Evolutionary conservation across 2,329 filamentous ascomycete species (phyloP).

Genomic region (Trichophyton rubrum): DNA sequence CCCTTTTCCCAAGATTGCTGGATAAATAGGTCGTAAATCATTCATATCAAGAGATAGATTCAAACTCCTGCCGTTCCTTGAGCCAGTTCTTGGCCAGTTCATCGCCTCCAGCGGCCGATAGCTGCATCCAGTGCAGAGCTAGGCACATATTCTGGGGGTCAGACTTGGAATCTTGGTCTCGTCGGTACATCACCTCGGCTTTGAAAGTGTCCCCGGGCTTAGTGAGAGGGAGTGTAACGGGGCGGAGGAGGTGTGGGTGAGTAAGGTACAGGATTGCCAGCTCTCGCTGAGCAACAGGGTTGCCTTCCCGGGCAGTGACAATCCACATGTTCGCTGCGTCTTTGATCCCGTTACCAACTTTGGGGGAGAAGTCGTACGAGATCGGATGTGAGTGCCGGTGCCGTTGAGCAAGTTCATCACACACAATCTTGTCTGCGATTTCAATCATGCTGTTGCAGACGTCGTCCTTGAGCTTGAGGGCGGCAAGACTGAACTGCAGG

Average conservation of each 20-base stretch:
- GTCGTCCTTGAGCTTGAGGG: conserved; percentile 76
- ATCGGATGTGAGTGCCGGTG: conserved; percentile 24
- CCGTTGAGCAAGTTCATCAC: conserved; percentile 35
- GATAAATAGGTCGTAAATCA: not conserved
- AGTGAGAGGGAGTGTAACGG: conserved; percentile 70
- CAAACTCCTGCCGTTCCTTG: conserved; percentile 55
- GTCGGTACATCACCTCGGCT: conserved; percentile 62
- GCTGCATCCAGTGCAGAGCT: conserved; percentile 94
- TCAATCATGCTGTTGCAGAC: conserved; percentile 75
- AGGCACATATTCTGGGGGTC: conserved; percentile 86
- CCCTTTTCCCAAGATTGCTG: not conserved
- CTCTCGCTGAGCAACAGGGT: conserved; percentile 79
- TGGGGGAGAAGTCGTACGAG: conserved; percentile 21
- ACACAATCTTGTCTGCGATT: conserved; percentile 56
- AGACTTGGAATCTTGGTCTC: conserved; percentile 52
- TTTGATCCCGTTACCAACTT: conserved; percentile 34
- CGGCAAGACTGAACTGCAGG: conserved; percentile 77
- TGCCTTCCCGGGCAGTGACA: conserved; percentile 86
- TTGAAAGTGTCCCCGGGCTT: conserved; percentile 84
- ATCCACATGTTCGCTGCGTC: conserved; percentile 84
- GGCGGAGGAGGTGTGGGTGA: conserved; percentile 69
- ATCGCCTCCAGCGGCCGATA: conserved; percentile 75
- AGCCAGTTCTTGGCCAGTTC: conserved; percentile 71
- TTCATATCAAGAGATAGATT: conserved; percentile 39
- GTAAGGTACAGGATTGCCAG: conserved; percentile 87